phyloP scores from a whole-genome alignment of 2,329 filamentous ascomycete species.

The Clarireedia hainanense region DNA sequence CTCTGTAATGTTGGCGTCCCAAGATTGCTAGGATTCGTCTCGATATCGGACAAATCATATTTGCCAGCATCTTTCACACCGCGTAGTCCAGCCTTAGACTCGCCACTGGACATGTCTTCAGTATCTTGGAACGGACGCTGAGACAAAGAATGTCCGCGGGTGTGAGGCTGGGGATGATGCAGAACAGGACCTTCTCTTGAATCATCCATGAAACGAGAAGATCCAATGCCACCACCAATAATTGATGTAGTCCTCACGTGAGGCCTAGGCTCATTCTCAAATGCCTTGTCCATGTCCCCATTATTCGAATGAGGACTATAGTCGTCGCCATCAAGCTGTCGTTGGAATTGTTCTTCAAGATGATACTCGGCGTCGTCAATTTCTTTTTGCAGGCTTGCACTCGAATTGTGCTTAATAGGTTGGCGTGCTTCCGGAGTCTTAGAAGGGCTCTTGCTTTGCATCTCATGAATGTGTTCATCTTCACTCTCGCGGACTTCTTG shows the following conservation, averaged over 20 bases:
- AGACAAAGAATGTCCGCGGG: slow-evolving; percentile 62
- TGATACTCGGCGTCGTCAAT: slow-evolving; percentile 83
- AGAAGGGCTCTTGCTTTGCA: slow-evolving; percentile 39
- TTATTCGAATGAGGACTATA: slow-evolving; percentile 54
- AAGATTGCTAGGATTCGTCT: slow-evolving; percentile 66
- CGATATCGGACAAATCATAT: slow-evolving; percentile 54
- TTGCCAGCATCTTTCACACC: slow-evolving; percentile 15
- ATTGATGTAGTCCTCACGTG: slow-evolving; percentile 20
- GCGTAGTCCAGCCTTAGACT: slow-evolving; percentile 16
- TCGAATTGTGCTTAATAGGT: slow-evolving; percentile 60
- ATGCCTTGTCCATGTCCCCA: slow-evolving; percentile 18
- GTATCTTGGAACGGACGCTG: slow-evolving; percentile 56
- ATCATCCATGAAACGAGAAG: slow-evolving; percentile 40
- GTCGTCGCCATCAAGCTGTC: slow-evolving; percentile 71
- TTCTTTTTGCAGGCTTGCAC: slow-evolving; percentile 71
- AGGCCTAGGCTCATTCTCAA: slow-evolving; percentile 12
- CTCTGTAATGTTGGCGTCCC: slow-evolving; percentile 53
- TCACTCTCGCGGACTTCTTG: slow-evolving; percentile 70
- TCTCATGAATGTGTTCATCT: slow-evolving; percentile 41
- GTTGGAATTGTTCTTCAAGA: slow-evolving; percentile 69
- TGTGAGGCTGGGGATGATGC: slow-evolving; percentile 69
- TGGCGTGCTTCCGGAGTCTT: slow-evolving; percentile 51
- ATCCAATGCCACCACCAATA: slow-evolving; percentile 18
- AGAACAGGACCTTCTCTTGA: slow-evolving; percentile 48
- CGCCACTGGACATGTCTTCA: slow-evolving; percentile 30